Conservation (phyloP, 345 rosid species). For the Pistacia integerrima region DNA sequence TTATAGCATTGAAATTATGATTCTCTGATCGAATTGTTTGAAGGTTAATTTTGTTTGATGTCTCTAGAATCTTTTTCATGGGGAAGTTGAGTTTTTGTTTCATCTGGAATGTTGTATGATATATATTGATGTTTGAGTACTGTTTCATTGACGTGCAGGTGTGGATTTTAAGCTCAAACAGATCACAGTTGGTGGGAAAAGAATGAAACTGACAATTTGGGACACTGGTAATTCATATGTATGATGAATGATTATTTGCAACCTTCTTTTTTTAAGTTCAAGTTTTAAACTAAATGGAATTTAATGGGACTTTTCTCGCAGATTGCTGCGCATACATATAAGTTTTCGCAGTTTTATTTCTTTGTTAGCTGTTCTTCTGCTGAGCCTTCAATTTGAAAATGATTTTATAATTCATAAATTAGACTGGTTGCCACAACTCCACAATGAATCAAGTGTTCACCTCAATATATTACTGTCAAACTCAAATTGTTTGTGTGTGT, state of each 20-base stretch:
- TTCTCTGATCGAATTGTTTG: neutral
- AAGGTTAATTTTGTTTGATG: neutral
- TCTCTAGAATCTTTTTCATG: neutral
- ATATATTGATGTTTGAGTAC: neutral
- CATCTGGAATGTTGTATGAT: neutral
- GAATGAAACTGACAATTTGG: conserved; percentile 91
- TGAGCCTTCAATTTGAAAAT: no score
- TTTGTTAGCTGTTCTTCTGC: no score
- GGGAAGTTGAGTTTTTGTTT: neutral
- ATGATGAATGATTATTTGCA: neutral
- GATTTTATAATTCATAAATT: neutral
- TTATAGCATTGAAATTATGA: neutral
- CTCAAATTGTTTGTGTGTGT: neutral
- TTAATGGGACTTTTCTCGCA: no score
- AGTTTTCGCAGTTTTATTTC: no score
- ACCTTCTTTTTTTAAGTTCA: neutral
- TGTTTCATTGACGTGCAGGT: conserved; percentile 45
- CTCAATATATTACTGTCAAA: neutral
- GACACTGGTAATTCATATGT: conserved; percentile 67
- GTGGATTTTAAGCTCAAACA: conserved; percentile 95
- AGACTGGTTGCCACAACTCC: neutral
- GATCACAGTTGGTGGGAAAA: conserved; percentile 68
- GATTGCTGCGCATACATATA: no score
- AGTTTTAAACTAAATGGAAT: neutral
- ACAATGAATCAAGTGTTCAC: neutral